phyloP scores from a whole-genome alignment of 2,329 filamentous ascomycete species.

The Verticillium dahliae region DNA sequence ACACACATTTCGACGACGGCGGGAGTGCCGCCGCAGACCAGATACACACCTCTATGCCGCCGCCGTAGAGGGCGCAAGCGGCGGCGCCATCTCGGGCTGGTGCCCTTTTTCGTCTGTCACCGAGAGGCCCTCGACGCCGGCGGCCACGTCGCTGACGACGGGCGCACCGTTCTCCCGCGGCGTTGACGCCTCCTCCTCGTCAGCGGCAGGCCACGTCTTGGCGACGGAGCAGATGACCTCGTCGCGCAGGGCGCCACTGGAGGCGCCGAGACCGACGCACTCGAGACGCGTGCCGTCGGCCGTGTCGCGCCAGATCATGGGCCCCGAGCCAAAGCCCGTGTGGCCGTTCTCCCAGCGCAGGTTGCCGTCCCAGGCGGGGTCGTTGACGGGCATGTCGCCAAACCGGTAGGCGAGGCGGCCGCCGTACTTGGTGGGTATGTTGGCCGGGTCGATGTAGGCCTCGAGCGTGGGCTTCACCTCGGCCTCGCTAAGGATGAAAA shows the following conservation, averaged over 20 bases:
- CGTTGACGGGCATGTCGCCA: conserved; percentile 68
- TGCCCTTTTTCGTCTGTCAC: conserved; percentile 4
- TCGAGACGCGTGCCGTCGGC: conserved; percentile 39
- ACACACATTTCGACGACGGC: too few species aligned
- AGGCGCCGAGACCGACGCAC: conserved; percentile 46
- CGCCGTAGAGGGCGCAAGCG: neutral
- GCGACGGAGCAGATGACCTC: conserved; percentile 46
- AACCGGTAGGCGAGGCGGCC: conserved; percentile 79
- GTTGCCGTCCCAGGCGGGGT: conserved; percentile 48
- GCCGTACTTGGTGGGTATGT: conserved; percentile 87
- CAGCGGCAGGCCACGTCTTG: conserved; percentile 26
- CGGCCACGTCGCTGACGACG: neutral
- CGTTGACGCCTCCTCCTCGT: neutral
- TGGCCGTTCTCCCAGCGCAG: conserved; percentile 46
- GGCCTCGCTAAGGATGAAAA: conserved; percentile 73
- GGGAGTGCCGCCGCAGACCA: too few species aligned
- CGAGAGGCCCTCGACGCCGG: conserved; percentile 1
- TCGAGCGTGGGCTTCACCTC: conserved; percentile 74
- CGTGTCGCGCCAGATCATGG: conserved; percentile 49
- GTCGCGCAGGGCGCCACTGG: conserved; percentile 34
- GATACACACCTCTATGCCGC: neutral
- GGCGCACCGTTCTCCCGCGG: neutral
- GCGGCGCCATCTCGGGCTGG: neutral
- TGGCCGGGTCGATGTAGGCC: conserved; percentile 71
- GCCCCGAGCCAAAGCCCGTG: conserved; percentile 48